A percentile compares a stretch with the other conserved stretches of the same genome.
Conservation (phyloP, 2,329 filamentous ascomycete genomes). For the Ophiostoma piceae region DNA sequence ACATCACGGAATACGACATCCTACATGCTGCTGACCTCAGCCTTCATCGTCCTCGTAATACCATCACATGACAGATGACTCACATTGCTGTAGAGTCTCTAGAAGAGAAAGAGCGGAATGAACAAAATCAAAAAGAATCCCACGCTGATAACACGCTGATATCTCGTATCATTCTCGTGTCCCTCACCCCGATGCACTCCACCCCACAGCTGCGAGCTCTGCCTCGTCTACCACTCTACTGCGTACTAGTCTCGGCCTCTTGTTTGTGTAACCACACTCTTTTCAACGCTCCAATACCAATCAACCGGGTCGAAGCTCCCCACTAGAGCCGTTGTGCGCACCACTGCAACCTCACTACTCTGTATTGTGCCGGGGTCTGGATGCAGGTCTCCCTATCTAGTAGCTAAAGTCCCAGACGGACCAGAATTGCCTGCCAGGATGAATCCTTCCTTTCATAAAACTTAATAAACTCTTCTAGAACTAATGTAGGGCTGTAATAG, state of each 20-base stretch:
- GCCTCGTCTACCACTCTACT: background rate
- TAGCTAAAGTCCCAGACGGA: too few species aligned
- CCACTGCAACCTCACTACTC: background rate
- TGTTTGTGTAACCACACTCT: background rate
- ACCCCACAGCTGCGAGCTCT: background rate
- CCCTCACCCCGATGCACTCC: background rate
- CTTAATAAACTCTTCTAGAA: background rate
- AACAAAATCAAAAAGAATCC: background rate
- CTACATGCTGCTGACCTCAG: background rate
- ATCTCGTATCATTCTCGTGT: background rate
- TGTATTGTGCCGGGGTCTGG: background rate
- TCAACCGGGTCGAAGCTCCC: conserved; percentile 7
- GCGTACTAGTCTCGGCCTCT: background rate
- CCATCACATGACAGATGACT: conserved; percentile 1
- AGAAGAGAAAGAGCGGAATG: too few species aligned
- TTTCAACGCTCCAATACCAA: background rate
- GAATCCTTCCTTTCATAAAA: background rate
- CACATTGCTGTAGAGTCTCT: background rate
- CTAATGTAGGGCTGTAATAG: background rate
- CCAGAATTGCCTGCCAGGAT: background rate
- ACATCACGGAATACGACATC: background rate
- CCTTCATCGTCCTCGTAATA: background rate
- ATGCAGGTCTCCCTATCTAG: too few species aligned
- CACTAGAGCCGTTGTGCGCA: background rate
- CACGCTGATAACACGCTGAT: background rate